These are phyloP conservation scores for Lichtheimia hyalospora DNA, from an alignment of 371 early-diverging fungal genomes.

Conservation along the genomic window DNA sequence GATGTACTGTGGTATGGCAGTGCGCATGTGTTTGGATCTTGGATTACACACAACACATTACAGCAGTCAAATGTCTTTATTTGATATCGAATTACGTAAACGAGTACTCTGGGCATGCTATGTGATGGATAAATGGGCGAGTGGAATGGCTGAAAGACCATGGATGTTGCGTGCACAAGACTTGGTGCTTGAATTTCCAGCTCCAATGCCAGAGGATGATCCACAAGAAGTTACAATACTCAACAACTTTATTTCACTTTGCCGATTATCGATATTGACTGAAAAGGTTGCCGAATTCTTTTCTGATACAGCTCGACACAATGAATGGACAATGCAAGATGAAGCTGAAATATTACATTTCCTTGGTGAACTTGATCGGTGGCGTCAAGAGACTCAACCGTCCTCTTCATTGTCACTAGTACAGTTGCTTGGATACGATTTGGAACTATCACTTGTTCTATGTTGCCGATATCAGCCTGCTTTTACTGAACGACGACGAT, in stretches of 20 bases:
- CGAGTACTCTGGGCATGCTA: constrained; percentile 55
- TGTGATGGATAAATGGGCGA: constrained; percentile 47
- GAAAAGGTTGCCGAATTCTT: constrained; percentile 41
- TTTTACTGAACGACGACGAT: constrained; percentile 33
- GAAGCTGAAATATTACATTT: constrained; percentile 37
- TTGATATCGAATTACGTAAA: constrained; percentile 46
- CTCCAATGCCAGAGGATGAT: constrained; percentile 42
- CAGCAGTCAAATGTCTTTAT: constrained; percentile 44
- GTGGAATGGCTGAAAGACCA: constrained; percentile 41
- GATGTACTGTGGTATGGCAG: constrained; percentile 50
- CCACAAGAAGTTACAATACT: constrained; percentile 27
- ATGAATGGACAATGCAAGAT: constrained; percentile 35
- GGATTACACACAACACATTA: constrained; percentile 42
- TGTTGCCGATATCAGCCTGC: constrained; percentile 43
- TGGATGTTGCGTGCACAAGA: constrained; percentile 42
- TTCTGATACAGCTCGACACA: constrained; percentile 32
- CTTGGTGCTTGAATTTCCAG: constrained; percentile 38
- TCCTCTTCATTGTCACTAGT: constrained; percentile 31
- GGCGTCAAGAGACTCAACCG: constrained; percentile 35
- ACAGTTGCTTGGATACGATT: constrained; percentile 1
- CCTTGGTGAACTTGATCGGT: constrained; percentile 32
- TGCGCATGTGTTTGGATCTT: constrained; percentile 48
- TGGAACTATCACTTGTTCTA: constrained; percentile 44
- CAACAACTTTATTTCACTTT: constrained; percentile 35
- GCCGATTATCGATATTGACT: constrained; percentile 38